Percentiles rank a stretch among this genome's conserved stretches.
phyloP scores from a whole-genome alignment of 1,139 yeast species.

The Cylindricascospora bacillispora region DNA sequence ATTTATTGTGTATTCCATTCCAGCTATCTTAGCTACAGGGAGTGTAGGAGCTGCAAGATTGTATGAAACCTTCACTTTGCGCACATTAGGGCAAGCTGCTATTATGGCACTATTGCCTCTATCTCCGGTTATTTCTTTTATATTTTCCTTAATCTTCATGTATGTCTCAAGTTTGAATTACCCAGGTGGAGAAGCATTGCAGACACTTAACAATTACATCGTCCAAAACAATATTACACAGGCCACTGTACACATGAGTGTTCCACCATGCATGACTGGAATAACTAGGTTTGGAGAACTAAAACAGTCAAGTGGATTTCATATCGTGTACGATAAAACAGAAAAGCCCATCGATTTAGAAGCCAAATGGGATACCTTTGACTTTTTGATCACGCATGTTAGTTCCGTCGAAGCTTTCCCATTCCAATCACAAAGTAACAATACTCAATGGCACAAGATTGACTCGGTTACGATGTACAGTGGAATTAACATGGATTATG shows the following conservation, averaged over 20 bases:
- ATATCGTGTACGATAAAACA: slow-evolving; percentile 60
- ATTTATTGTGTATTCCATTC: slow-evolving; percentile 64
- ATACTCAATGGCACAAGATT: neutral
- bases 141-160: slow-evolving; percentile 40
- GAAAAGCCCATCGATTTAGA: slow-evolving; percentile 36
- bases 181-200: slow-evolving; percentile 78
- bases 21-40: slow-evolving; percentile 52
- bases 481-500: neutral
- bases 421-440: neutral
- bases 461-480: neutral
- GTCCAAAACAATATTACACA: slow-evolving; percentile 14
- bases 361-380: slow-evolving; percentile 41
- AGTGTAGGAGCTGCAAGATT: slow-evolving; percentile 47
- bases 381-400: slow-evolving; percentile 44
- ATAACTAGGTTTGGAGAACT: slow-evolving; percentile 61
- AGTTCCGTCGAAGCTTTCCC: too few relatives aligned
- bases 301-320: slow-evolving; percentile 16
- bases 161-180: slow-evolving; percentile 63
- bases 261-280: slow-evolving; percentile 82
- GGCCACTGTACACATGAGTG: slow-evolving; percentile 55
- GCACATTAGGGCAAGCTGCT: slow-evolving; percentile 26
- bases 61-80: slow-evolving; percentile 26
- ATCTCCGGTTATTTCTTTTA: slow-evolving; percentile 27
- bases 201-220: slow-evolving; percentile 37
- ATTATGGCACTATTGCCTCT: slow-evolving; percentile 23